Conservation (phyloP, 306 rosid species). For the Pterocarpus macrocarpus region DNA sequence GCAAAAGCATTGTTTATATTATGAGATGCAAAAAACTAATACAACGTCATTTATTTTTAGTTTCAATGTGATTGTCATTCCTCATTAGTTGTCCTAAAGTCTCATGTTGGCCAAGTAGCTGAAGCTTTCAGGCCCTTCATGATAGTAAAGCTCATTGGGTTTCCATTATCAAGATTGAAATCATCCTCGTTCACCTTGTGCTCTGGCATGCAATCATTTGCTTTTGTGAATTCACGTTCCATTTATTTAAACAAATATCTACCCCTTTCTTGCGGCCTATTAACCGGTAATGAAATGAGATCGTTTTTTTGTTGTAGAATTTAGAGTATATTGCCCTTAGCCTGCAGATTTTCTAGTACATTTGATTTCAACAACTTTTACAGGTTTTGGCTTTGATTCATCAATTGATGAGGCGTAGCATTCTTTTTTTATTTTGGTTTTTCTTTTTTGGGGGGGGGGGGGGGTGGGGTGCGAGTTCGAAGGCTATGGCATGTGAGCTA, state of each 20-base stretch:
- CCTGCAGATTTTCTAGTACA: not conserved
- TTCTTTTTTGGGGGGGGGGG: too few species aligned
- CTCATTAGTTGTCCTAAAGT: not conserved
- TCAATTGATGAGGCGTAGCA: not conserved
- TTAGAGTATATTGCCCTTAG: not conserved
- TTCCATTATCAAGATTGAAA: not conserved
- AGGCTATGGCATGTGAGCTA: too few species aligned
- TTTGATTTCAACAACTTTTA: not conserved
- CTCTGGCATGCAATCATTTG: not conserved
- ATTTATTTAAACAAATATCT: not conserved
- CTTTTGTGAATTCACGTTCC: not conserved
- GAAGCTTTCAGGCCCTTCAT: too few species aligned
- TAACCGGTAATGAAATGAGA: not conserved
- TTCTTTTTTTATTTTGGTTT: too few species aligned
- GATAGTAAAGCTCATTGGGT: not conserved
- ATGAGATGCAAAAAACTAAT: conserved; percentile 41
- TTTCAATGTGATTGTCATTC: conserved; percentile 7
- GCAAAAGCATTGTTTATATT: conserved; percentile 48
- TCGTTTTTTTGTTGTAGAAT: not conserved
- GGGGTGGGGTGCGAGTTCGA: too few species aligned
- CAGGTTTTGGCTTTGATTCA: not conserved
- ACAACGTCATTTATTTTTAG: conserved; percentile 18
- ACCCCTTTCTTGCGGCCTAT: not conserved
- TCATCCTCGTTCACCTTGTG: not conserved
- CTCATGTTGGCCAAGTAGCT: not conserved